A percentile compares a stretch with the other conserved stretches of the same genome.
phyloP scores from a whole-genome alignment of 441 rosid species.

The Brassica hybrid region DNA sequence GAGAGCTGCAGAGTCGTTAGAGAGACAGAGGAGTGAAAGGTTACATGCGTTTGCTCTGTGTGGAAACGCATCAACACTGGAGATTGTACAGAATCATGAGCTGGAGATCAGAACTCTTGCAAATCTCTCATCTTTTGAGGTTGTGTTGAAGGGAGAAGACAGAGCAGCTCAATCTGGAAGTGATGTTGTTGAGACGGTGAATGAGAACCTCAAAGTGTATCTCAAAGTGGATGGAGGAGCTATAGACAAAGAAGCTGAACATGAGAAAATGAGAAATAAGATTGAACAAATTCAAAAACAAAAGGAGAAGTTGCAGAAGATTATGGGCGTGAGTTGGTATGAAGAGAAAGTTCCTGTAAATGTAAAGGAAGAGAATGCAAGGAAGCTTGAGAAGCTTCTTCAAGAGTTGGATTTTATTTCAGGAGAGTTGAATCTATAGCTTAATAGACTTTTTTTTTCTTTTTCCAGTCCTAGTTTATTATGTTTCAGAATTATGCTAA shows the following conservation, averaged over 20 bases:
- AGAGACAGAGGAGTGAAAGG: not conserved
- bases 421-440: not conserved
- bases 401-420: no score
- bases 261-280: not conserved
- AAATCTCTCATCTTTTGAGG: not conserved
- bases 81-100: not conserved
- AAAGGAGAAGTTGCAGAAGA: no score
- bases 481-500: not conserved
- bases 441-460: not conserved
- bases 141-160: not conserved
- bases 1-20: slow-evolving; percentile 26
- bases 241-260: not conserved
- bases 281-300: no score
- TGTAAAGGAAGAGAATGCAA: no score
- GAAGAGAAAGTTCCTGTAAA: no score
- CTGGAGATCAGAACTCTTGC: not conserved
- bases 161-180: not conserved
- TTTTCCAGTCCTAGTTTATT: not conserved
- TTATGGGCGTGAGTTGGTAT: no score
- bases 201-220: not conserved
- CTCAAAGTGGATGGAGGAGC: not conserved
- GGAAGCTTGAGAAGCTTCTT: no score
- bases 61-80: not conserved
- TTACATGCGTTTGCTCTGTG: not conserved
- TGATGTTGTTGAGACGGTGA: not conserved